Conservation (phyloP, 2,329 filamentous ascomycete species). For the Talaromyces atroroseus region DNA sequence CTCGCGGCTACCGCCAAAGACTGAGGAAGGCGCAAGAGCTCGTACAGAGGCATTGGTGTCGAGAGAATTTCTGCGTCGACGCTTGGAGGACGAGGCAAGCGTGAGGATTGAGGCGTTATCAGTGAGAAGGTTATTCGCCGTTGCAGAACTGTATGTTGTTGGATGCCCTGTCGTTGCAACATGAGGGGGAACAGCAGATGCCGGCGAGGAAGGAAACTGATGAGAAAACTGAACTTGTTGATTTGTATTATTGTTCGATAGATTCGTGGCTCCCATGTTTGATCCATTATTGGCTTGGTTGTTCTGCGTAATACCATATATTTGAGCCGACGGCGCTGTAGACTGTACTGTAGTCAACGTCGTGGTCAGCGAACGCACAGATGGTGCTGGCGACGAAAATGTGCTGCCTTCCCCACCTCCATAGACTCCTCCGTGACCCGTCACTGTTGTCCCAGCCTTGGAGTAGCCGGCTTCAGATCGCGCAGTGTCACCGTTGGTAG, state of each 20-base stretch:
- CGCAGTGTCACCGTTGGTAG: slow-evolving; percentile 73
- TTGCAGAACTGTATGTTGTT: slow-evolving; percentile 55
- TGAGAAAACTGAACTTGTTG: slow-evolving; percentile 52
- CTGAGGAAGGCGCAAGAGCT: slow-evolving; percentile 57
- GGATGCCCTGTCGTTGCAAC: slow-evolving; percentile 48
- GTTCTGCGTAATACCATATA: slow-evolving; percentile 28
- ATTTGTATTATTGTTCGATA: slow-evolving; percentile 30
- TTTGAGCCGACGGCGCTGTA: slow-evolving; percentile 48
- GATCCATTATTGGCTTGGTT: slow-evolving; percentile 19
- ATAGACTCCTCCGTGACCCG: slow-evolving; percentile 60
- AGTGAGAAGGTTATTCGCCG: slow-evolving; percentile 58
- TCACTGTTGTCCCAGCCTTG: slow-evolving; percentile 72
- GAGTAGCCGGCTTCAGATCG: slow-evolving; percentile 72
- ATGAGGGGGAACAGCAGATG: slow-evolving; percentile 57
- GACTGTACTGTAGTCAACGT: slow-evolving; percentile 64
- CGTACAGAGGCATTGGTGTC: slow-evolving; percentile 63
- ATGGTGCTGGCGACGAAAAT: slow-evolving; percentile 60
- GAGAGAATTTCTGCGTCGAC: slow-evolving; percentile 57
- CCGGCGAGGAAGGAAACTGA: slow-evolving; percentile 55
- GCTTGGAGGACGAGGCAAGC: slow-evolving; percentile 60
- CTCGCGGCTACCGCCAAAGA: slow-evolving; percentile 60
- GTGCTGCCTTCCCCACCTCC: slow-evolving; percentile 62
- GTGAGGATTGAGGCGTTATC: slow-evolving; percentile 63
- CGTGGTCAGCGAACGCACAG: slow-evolving; percentile 60
- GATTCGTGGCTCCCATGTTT: slow-evolving; percentile 29